Percentiles rank a stretch among this genome's conserved stretches.
Conservation (phyloP, 345 rosid species). For the Citrus unshiu region DNA sequence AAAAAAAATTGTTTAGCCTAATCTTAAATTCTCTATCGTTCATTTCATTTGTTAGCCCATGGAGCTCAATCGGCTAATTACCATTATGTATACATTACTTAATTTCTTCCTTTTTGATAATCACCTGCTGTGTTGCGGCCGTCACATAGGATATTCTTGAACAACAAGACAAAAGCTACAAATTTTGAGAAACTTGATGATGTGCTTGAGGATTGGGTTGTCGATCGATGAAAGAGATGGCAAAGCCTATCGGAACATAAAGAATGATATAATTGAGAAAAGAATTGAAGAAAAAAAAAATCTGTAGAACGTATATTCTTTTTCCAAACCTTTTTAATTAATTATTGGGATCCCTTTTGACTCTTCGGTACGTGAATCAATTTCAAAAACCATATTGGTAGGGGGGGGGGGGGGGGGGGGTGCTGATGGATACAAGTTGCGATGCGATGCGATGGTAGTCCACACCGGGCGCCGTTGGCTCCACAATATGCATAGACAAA, state of each 20-base stretch:
- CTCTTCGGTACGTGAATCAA: not conserved
- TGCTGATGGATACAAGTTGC: not conserved
- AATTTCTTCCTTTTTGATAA: not conserved
- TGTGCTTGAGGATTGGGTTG: slow-evolving; percentile 3
- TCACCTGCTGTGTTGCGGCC: not conserved
- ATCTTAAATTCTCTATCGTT: not conserved
- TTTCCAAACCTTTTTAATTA: not conserved
- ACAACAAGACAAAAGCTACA: not conserved
- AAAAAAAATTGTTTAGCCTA: not conserved
- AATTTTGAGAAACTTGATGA: not conserved
- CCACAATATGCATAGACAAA: not conserved
- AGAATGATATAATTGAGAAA: not conserved
- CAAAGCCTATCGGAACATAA: not conserved
- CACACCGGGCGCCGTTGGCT: not conserved
- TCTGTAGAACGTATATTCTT: not conserved
- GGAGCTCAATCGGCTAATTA: not conserved
- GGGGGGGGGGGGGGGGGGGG: no score
- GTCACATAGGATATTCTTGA: not conserved
- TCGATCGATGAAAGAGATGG: not conserved
- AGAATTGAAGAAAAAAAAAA: not conserved
- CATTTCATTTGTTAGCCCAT: not conserved
- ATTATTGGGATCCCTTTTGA: not conserved
- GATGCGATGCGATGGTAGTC: not conserved
- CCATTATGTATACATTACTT: not conserved
- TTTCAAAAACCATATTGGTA: no score